phyloP scores from a whole-genome alignment of 805 yeast genomes.

The Schizosaccharomyces osmophilus region DNA sequence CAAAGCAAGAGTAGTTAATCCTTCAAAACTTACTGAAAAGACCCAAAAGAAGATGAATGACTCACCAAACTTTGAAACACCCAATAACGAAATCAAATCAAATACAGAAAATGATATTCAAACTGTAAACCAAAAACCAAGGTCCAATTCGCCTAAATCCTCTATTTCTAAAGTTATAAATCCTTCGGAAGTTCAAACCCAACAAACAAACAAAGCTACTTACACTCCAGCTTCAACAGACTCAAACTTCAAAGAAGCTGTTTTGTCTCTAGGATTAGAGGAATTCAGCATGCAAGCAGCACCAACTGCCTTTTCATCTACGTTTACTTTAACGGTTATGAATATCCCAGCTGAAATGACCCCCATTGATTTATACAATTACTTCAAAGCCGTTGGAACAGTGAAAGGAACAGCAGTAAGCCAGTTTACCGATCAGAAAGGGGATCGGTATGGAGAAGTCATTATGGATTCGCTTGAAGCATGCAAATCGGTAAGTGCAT shows the following conservation, averaged over 20 bases:
- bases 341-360: constrained; percentile 5
- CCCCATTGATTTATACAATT: constrained; percentile 6
- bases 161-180: too few species aligned
- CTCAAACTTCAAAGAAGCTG: too few species aligned
- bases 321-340: constrained; percentile 1
- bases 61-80: not conserved
- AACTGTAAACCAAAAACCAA: not conserved
- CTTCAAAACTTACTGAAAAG: not conserved
- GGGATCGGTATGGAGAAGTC: constrained; percentile 5
- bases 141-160: not conserved
- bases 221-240: not conserved
- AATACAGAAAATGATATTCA: not conserved
- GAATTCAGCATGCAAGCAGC: not conserved
- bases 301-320: constrained; percentile 2
- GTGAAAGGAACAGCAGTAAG: constrained; percentile 4
- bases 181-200: not conserved
- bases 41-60: not conserved
- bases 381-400: constrained; percentile 3
- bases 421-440: constrained; percentile 5
- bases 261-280: not conserved
- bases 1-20: not conserved
- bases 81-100: not conserved
- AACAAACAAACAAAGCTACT: not conserved
- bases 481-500: not conserved
- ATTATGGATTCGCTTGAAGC: constrained; percentile 3